Base-by-base conservation (phyloP, 2,329 filamentous ascomycete genomes). In the Epichloe scottii region DNA sequence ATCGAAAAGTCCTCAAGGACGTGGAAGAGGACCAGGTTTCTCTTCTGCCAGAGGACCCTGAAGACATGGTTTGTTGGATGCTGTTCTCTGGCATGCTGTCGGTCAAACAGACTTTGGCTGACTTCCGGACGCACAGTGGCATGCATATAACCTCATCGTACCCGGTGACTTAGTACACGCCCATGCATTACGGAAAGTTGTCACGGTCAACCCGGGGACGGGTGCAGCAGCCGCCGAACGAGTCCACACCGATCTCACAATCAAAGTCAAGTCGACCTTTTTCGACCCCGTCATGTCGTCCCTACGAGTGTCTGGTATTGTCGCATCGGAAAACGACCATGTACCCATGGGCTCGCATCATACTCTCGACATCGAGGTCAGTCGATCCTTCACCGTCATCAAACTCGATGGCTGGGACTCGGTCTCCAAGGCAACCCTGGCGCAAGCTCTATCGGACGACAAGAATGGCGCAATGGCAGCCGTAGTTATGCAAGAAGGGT, bases 381-480 rank as follows among this genome's bases (percentile, higher is more conserved):
- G 93, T 60, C 79, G 90, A 41, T 84, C 89, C 48, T 97, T 97
- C 60, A 91, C 87, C 6, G 66, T 98, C 7, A 85, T 89, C 70
- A 97, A 97, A 69, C 78, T 79, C 39, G 84, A 67, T 50, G 68
- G 89, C 41, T 98, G 93, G 93, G 93, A 98, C 67, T 90, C 85
- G 58, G 82, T 98, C 11, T 87, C 90, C 3, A 72, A 85, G 46
- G 82, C 87, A 53, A 84, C 87, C 44, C 76, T 98, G 11, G 75
- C 79, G 51, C 88, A 95, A 64, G 85, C 89, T 1, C 76, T 91
- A 14, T 83, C 87, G 59, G 81, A 87, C 58, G 84, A 88, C 57
- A 83, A 84, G 61, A 82, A 86, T 55, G 89, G 89, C 1, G 85
- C 91, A 55, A 77, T 95, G 17, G 88, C 89, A 51, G 91, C 93